A percentile compares a stretch with the other conserved stretches of the same genome.
phyloP scores from a whole-genome alignment of 352 stramenopile genomes.

The Thalassiosira hispida region DNA sequence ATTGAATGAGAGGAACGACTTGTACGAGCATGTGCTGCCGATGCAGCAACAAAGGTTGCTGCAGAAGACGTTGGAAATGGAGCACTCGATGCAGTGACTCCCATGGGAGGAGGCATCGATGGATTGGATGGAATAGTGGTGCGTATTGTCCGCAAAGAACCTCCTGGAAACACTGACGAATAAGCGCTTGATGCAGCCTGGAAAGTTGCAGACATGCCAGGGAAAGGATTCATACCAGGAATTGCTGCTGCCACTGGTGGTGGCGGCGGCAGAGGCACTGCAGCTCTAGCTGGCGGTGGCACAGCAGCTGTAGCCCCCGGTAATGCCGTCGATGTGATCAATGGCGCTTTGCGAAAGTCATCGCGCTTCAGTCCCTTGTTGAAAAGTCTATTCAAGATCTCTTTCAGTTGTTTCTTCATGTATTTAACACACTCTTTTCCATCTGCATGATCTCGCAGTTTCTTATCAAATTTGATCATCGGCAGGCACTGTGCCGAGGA shows the following conservation, averaged over 20 bases:
- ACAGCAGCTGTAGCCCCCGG: neutral
- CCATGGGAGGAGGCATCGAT: neutral
- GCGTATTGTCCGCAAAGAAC: too few relatives aligned
- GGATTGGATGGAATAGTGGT: neutral
- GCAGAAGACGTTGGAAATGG: too few relatives aligned
- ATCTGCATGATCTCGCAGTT: conserved; percentile 3
- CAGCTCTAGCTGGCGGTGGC: conserved; percentile 2
- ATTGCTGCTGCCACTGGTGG: neutral
- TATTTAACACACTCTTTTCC: conserved; percentile 8
- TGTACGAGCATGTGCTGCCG: neutral
- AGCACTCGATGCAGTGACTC: too few relatives aligned
- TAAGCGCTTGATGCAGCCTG: too few relatives aligned
- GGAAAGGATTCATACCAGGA: too few relatives aligned
- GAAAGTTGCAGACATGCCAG: too few relatives aligned
- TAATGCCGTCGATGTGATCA: neutral
- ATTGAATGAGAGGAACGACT: neutral
- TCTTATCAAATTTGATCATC: conserved; percentile 16
- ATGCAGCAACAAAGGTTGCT: too few relatives aligned
- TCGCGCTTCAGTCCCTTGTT: conserved; percentile 16
- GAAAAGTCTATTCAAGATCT: conserved; percentile 26
- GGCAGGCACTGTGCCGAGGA: conserved; percentile 32
- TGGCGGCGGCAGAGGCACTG: neutral
- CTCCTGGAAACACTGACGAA: too few relatives aligned
- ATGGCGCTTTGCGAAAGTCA: conserved; percentile 8
- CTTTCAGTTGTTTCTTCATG: conserved; percentile 11